These are phyloP conservation scores for Maudiozyma barnettii DNA, from an alignment of 805 yeast genomes.

Conservation along the genomic window DNA sequence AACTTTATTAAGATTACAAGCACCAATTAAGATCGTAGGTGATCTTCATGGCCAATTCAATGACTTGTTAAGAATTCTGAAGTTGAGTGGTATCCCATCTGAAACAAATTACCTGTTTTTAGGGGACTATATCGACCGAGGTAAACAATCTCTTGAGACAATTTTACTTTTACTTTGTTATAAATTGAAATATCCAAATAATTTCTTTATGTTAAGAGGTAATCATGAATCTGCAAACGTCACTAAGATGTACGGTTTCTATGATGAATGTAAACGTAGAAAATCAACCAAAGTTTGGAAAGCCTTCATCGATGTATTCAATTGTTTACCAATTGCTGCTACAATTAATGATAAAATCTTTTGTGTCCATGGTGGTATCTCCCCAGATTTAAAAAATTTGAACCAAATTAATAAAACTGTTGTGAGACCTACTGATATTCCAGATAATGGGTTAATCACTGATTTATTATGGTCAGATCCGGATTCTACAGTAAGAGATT, in stretches of 20 bases:
- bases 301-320: slow-evolving; percentile 85
- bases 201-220: slow-evolving; percentile 86
- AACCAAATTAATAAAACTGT: slow-evolving; percentile 52
- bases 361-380: slow-evolving; percentile 77
- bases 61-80: slow-evolving; percentile 81
- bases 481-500: slow-evolving; percentile 41
- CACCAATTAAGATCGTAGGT: slow-evolving; percentile 78
- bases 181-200: slow-evolving; percentile 92
- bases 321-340: slow-evolving; percentile 91
- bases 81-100: slow-evolving; percentile 94
- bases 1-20: slow-evolving; percentile 51
- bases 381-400: slow-evolving; percentile 56
- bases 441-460: slow-evolving; percentile 67
- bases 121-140: slow-evolving; percentile 97
- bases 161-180: slow-evolving; percentile 79
- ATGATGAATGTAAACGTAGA: slow-evolving; percentile 94
- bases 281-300: slow-evolving; percentile 90
- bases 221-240: slow-evolving; percentile 97
- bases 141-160: slow-evolving; percentile 92
- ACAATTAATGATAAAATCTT: slow-evolving; percentile 90
- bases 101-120: slow-evolving; percentile 82
- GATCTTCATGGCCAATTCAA: slow-evolving; percentile 97
- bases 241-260: slow-evolving; percentile 92
- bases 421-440: slow-evolving; percentile 74
- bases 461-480: slow-evolving; percentile 84